Evolutionary conservation across 495 filamentous ascomycete genomes (phyloP).

Genomic region (Penicillium atrosanguineum): DNA sequence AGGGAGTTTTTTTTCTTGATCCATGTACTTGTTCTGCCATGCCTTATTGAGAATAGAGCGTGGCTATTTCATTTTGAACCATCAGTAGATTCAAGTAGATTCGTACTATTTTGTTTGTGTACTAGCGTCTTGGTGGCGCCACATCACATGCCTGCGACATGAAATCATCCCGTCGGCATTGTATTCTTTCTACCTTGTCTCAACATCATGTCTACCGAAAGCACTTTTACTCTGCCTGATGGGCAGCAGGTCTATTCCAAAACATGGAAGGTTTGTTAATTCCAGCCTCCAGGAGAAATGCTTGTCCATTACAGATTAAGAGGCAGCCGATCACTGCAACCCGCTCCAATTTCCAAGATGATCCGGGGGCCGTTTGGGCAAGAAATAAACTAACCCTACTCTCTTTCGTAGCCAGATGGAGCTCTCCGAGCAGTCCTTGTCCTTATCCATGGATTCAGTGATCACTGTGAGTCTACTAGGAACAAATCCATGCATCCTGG

Average conservation of each 20-base stretch:
- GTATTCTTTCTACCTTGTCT: neutral
- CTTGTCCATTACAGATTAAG: neutral
- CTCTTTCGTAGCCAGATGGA: constrained; percentile 41
- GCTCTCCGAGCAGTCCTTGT: constrained; percentile 63
- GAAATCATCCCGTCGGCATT: neutral
- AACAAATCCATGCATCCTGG: neutral
- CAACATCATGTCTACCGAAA: constrained; percentile 22
- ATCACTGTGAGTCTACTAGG: constrained; percentile 52
- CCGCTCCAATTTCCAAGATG: neutral
- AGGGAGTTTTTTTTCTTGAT: constrained; percentile 23
- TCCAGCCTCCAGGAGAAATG: neutral
- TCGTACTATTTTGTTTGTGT: neutral
- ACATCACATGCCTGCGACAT: constrained; percentile 1
- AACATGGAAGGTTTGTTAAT: constrained; percentile 70
- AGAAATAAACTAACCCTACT: neutral
- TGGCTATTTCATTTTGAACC: constrained; percentile 17
- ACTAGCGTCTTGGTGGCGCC: neutral
- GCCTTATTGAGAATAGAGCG: constrained; percentile 24
- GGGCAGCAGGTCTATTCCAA: constrained; percentile 72
- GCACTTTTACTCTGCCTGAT: constrained; percentile 41
- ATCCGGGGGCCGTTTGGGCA: too few species aligned
- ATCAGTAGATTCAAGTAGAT: neutral
- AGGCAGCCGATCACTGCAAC: neutral
- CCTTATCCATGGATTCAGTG: constrained; percentile 84
- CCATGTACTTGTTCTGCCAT: constrained; percentile 25